Evolutionary conservation across 768 basidiomycete genomes (phyloP), one percentile per base, ranked within the genome.

Genomic region (Strobilomyces dryophilus): DNA sequence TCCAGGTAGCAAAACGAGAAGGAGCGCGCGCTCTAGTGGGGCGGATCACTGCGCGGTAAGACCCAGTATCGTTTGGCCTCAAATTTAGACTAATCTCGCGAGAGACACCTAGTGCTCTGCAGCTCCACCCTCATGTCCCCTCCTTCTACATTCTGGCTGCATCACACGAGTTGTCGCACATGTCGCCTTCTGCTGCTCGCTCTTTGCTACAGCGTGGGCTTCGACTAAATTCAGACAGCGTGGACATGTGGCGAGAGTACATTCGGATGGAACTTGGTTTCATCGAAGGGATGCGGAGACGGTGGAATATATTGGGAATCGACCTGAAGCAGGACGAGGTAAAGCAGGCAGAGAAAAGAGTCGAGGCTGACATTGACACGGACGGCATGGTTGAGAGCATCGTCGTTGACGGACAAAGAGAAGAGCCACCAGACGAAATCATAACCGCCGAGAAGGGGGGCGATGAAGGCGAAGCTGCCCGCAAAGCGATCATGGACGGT

Each of bases 191-290:
- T n/a, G 80, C 89, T 0, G 92, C 93, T 10, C 87, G 94, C 27
- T 79, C 85, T 34, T 74, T 95, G 37, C 76, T 98, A 40, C 89
- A 94, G 56, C 84, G 94, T 7, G 94, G 94, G 12, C 76, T 95
- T 43, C 80, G 94, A 34, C 68, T 95, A 45, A 87, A 92, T 59
- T 73, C 76, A 12, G 81, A 85, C 48, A 89, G 82, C 57, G 68
- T 79, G 31, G 83, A 85, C 52, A 74, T 98, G 69, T 98, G 94
- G 94, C 76, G 76, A 20, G 93, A 95, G 69, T 95, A 94, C 65
- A 83, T 92, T 57, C 84, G 84, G 65, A 91, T 97, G 82, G 94
- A 98, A 67, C 71, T 95, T 5, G 84, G 84, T 3, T 95, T 91
- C 68, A 74, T 92, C 8, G 92, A 95, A 72, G 81, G 80, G 14